A percentile compares a stretch with the other conserved stretches of the same genome.
phyloP scores from a whole-genome alignment of 345 rosid species.

The Corchorus olitorius region DNA sequence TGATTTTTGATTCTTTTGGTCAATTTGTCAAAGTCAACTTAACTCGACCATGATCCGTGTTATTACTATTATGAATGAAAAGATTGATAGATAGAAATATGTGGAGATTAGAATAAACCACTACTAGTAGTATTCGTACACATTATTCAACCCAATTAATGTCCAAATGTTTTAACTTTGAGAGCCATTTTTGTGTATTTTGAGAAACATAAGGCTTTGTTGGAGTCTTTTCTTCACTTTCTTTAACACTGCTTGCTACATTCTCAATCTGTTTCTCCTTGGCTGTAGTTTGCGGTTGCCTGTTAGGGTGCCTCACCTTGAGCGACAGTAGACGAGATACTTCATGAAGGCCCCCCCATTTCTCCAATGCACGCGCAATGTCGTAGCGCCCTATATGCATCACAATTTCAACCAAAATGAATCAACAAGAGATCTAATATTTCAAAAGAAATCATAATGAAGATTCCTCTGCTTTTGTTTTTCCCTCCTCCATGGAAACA shows the following conservation, averaged over 20 bases:
- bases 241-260: conserved; percentile 25
- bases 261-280: conserved; percentile 51
- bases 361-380: conserved; percentile 93
- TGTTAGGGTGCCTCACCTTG: conserved; percentile 74
- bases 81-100: background rate
- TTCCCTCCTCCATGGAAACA: background rate
- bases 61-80: too few relatives aligned
- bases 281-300: conserved; percentile 36
- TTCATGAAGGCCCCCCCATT: conserved; percentile 94
- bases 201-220: conserved; percentile 60
- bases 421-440: background rate
- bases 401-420: background rate
- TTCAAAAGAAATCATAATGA: too few relatives aligned
- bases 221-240: conserved; percentile 31
- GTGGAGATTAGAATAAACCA: background rate
- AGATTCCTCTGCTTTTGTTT: too few relatives aligned
- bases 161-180: conserved; percentile 64
- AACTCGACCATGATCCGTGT: too few relatives aligned
- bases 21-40: too few relatives aligned
- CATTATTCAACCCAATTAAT: conserved; percentile 71
- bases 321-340: conserved; percentile 79
- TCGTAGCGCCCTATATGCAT: conserved; percentile 72
- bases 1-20: too few relatives aligned
- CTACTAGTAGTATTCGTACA: background rate
- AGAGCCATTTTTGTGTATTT: conserved; percentile 78